phyloP scores from a whole-genome alignment of 345 rosid species.

The Salix viminalis region DNA sequence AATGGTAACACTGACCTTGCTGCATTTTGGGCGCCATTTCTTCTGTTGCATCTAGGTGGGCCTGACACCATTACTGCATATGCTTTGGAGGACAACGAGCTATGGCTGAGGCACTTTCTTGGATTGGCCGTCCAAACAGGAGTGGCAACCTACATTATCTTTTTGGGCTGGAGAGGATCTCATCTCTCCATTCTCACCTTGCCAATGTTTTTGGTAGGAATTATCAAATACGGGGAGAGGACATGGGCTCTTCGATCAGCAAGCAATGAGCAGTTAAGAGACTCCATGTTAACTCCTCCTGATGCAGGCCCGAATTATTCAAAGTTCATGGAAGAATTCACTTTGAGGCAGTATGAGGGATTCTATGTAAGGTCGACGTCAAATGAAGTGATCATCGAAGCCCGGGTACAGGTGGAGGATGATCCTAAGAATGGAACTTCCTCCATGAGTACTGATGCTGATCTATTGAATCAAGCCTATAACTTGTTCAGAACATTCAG shows the following conservation, averaged over 20 bases:
- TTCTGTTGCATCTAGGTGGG: slow-evolving; percentile 32
- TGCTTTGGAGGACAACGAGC: slow-evolving; percentile 37
- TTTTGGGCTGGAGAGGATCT: slow-evolving; percentile 20
- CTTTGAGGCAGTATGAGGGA: slow-evolving; percentile 2
- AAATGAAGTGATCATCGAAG: background rate
- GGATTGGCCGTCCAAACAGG: slow-evolving; percentile 14
- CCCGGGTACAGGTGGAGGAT: background rate
- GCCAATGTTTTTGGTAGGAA: slow-evolving; percentile 33
- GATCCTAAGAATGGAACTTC: background rate
- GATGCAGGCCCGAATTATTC: slow-evolving; percentile 30
- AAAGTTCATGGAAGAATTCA: slow-evolving; percentile 14
- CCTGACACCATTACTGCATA: slow-evolving; percentile 26
- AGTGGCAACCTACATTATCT: slow-evolving; percentile 30
- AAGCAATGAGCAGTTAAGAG: slow-evolving; percentile 30
- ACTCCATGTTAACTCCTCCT: slow-evolving; percentile 24
- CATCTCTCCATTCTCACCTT: slow-evolving; percentile 14
- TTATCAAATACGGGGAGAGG: slow-evolving; percentile 42
- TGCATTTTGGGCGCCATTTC: slow-evolving; percentile 32
- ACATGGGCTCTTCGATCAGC: slow-evolving; percentile 38
- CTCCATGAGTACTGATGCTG: background rate
- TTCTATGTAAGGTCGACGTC: background rate
- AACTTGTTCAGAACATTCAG: slow-evolving; percentile 31
- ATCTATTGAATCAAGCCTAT: slow-evolving; percentile 4
- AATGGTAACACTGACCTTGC: background rate
- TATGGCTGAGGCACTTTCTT: slow-evolving; percentile 27